phyloP scores from a whole-genome alignment of 2,329 filamentous ascomycete genomes.

The Hypocrella siamensis region DNA sequence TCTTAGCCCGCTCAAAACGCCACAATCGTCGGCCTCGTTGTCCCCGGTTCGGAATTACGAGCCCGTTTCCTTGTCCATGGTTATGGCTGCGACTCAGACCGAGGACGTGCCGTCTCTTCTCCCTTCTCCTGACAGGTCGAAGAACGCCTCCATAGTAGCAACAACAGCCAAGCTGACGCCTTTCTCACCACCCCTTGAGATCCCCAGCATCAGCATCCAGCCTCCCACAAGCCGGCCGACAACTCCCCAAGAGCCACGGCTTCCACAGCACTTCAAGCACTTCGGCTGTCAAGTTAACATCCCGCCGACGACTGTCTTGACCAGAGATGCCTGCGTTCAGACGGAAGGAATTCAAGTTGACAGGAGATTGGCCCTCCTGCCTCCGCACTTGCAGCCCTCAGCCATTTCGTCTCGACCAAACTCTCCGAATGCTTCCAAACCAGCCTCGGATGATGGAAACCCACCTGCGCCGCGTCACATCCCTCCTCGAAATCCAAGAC shows the following conservation, averaged over 20 bases:
- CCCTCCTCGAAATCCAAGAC: constrained; percentile 43
- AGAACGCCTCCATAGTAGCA: too few species aligned
- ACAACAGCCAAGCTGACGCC: constrained; percentile 15
- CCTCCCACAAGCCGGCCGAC: constrained; percentile 74
- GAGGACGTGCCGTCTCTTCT: constrained; percentile 10
- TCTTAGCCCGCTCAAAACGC: constrained; percentile 49
- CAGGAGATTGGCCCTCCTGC: constrained; percentile 57
- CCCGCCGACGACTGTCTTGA: constrained; percentile 8
- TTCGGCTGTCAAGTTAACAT: constrained; percentile 62
- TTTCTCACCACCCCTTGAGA: constrained; percentile 29
- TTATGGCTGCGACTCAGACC: constrained; percentile 48
- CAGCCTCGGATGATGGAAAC: constrained; percentile 15
- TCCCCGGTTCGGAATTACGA: constrained; percentile 24
- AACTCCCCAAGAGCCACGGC: constrained; percentile 55
- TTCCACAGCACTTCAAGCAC: constrained; percentile 73
- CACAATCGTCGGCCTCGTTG: constrained; percentile 27
- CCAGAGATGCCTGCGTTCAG: constrained; percentile 40
- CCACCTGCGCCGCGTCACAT: constrained; percentile 36
- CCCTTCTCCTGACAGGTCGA: too few species aligned
- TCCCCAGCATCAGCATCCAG: constrained; percentile 83
- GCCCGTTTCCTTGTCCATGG: constrained; percentile 23
- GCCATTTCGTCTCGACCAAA: constrained; percentile 47
- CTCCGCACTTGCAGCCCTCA: constrained; percentile 65
- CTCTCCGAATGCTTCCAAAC: constrained; percentile 29
- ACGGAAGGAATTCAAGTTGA: constrained; percentile 86